Conservation (phyloP, 179 eudicot species). For the Spinacia oleracea region DNA sequence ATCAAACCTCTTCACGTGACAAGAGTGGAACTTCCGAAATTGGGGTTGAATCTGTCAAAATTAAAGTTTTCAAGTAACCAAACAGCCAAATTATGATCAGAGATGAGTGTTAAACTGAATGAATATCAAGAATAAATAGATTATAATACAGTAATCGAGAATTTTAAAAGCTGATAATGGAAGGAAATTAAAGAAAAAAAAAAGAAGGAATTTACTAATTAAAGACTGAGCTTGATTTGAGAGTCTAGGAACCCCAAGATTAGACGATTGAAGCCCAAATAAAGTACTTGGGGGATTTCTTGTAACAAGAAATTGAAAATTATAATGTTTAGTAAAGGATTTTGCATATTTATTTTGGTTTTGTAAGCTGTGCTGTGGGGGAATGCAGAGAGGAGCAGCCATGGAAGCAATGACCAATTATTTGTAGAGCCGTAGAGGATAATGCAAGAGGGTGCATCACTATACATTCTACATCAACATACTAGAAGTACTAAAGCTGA, state of each 20-base stretch:
- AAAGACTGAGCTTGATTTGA: constrained; percentile 36
- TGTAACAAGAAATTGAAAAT: constrained; percentile 19
- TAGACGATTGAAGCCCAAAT: constrained; percentile 21
- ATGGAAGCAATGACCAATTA: constrained; percentile 15
- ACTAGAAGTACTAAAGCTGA: no score
- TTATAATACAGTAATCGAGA: background rate
- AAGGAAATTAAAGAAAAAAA: background rate
- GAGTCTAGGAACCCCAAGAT: constrained; percentile 14
- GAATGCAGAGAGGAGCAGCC: constrained; percentile 36
- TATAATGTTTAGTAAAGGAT: background rate
- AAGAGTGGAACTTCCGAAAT: constrained; percentile 55
- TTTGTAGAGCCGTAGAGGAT: no score
- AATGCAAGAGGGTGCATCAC: no score
- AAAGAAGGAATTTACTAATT: constrained; percentile 36
- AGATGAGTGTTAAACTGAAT: background rate
- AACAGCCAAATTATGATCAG: background rate
- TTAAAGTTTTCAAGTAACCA: background rate
- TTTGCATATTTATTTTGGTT: constrained; percentile 21
- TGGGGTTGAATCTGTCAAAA: constrained; percentile 40
- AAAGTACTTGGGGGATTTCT: constrained; percentile 25
- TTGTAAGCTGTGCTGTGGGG: constrained; percentile 29
- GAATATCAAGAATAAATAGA: background rate
- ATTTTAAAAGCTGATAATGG: background rate
- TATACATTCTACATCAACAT: no score
- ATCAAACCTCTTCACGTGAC: constrained; percentile 64